Evolutionary conservation across 805 yeast genomes (phyloP).

Genomic region (Metschnikowia reukaufii): DNA sequence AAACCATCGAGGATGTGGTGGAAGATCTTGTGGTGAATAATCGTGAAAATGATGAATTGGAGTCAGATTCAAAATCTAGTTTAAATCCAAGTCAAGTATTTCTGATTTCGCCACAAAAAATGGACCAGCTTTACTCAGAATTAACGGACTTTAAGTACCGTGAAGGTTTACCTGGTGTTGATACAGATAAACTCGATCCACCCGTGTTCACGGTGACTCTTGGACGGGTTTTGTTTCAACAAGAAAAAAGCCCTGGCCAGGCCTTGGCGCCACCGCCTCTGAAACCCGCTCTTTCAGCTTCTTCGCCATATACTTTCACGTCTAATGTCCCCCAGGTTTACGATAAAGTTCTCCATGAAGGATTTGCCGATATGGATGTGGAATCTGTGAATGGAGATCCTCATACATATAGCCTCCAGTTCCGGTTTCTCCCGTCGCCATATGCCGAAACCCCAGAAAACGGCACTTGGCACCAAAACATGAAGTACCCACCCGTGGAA

Average conservation of each 20-base stretch:
- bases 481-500: constrained; percentile 53
- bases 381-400: constrained; percentile 21
- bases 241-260: background rate
- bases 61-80: background rate
- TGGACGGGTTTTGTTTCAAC: constrained; percentile 39
- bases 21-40: constrained; percentile 1
- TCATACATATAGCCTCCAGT: constrained; percentile 39
- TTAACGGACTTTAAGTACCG: constrained; percentile 30
- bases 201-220: constrained; percentile 39
- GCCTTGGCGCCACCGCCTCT: constrained; percentile 5
- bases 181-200: constrained; percentile 18
- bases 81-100: background rate
- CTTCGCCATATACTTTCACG: constrained; percentile 27
- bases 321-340: constrained; percentile 34
- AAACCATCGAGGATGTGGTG: constrained; percentile 2
- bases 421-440: constrained; percentile 49
- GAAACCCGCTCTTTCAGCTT: background rate
- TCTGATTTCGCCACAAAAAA: constrained; percentile 5
- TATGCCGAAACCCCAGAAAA: constrained; percentile 18
- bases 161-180: constrained; percentile 23
- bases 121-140: constrained; percentile 25
- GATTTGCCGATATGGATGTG: constrained; percentile 21
- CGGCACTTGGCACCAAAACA: constrained; percentile 18
- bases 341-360: constrained; percentile 34
- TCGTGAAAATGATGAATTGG: background rate